Evolutionary conservation across 768 basidiomycete species (phyloP), one percentile per base, ranked within the genome.

Genomic region (Rhizopogon roseolus): DNA sequence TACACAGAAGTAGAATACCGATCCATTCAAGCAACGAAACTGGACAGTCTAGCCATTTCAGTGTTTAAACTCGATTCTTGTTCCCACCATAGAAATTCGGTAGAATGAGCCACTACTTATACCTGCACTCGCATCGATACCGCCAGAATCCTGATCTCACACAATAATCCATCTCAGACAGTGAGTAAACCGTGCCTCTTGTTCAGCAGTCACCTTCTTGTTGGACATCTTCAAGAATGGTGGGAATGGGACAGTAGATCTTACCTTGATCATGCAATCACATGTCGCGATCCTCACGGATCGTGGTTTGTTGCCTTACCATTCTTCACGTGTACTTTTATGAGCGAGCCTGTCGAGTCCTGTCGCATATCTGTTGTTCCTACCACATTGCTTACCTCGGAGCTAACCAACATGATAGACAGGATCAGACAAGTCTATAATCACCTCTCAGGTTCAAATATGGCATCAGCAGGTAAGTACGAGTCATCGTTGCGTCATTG

Each of bases 351-450:
- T 22, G 22, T 22, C 22, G 22, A 22, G 22, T 22, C 22, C 22
- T 22, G 22, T 45, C 44, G 11, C 28, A 32, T 29, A 34, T 36
- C 14, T 36, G 19, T 36, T 16, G 7, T 16, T 42, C 42, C 11
- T 46, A 10, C 42, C 16, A 28, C 19, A 28, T 50, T 25, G 11
- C 42, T 46, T 32, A 32, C 22, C 25, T 50, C 29, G 45, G 19
- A 48, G 43, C 55, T 57, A 41, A 62, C 46, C 42, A 44, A 58
- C 60, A 85, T 84, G 84, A 68, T 79, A 29, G 64, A 66, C 66
- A 85, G 88, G 71, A 69, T 88, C 36, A 74, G 79, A 54, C 85
- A 87, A 65, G 59, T 89, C 44, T 66, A 76, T 50, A 72, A 73
- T 53, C 87, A 90, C 62, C 64, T 88, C 29, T 64, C 67, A 42